phyloP scores from a whole-genome alignment of 345 rosid genomes.

The Theobroma cacao region DNA sequence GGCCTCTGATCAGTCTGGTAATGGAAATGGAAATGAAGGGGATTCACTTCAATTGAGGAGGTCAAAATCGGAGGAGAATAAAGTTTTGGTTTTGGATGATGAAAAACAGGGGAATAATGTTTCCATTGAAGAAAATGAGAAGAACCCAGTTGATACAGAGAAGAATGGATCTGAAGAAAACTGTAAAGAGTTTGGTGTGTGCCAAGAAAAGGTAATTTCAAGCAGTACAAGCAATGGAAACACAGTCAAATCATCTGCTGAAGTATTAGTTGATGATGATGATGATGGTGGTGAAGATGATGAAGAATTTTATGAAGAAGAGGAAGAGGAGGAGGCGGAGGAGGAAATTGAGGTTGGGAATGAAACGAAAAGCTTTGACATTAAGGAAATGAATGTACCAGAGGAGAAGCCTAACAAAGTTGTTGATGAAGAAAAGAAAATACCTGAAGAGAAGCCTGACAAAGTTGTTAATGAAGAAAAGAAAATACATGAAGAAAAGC shows the following conservation, averaged over 20 bases:
- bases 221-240: slow-evolving; percentile 13
- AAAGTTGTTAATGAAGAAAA: slow-evolving; percentile 38
- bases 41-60: slow-evolving; percentile 22
- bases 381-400: slow-evolving; percentile 47
- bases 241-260: slow-evolving; percentile 8
- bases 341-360: slow-evolving; percentile 27
- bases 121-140: slow-evolving; percentile 25
- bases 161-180: slow-evolving; percentile 38
- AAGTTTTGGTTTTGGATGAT: slow-evolving; percentile 20
- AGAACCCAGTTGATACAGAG: slow-evolving; percentile 25
- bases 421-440: slow-evolving; percentile 39
- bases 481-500: slow-evolving; percentile 29
- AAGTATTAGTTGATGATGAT: neutral
- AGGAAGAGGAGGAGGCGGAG: slow-evolving; percentile 31
- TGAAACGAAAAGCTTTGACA: slow-evolving; percentile 43
- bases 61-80: slow-evolving; percentile 24
- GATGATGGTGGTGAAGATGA: slow-evolving; percentile 28
- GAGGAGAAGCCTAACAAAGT: slow-evolving; percentile 26
- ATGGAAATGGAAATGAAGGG: slow-evolving; percentile 12
- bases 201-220: slow-evolving; percentile 48
- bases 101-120: neutral
- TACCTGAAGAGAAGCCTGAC: slow-evolving; percentile 22
- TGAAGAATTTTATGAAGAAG: slow-evolving; percentile 36
- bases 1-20: slow-evolving; percentile 14
- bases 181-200: slow-evolving; percentile 49